phyloP scores from a whole-genome alignment of 306 rosid genomes.

The Corylus avellana region DNA sequence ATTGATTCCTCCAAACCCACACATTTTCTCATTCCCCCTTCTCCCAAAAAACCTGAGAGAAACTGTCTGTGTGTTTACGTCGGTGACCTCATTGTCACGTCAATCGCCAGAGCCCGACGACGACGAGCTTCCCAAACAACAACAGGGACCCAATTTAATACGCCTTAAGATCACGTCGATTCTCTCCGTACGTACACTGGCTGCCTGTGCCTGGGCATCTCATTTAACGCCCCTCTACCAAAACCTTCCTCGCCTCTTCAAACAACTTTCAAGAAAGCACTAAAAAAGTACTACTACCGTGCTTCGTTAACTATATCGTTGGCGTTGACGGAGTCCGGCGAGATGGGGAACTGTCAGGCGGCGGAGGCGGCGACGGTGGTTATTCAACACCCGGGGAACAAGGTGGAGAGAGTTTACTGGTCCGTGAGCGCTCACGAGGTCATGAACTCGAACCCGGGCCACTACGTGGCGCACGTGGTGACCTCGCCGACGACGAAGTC shows the following conservation, averaged over 20 bases:
- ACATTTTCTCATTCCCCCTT: not conserved
- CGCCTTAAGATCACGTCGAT: not conserved
- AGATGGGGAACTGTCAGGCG: constrained; percentile 94
- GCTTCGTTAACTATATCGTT: not conserved
- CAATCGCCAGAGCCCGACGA: too few species aligned
- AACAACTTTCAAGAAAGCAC: too few species aligned
- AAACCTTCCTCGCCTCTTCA: too few species aligned
- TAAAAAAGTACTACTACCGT: not conserved
- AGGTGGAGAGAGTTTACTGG: constrained; percentile 76
- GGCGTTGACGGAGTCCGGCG: not conserved
- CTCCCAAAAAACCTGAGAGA: not conserved
- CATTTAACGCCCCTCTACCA: not conserved
- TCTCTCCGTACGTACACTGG: not conserved
- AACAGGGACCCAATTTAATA: too few species aligned
- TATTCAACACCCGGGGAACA: constrained; percentile 71
- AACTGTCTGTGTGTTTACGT: not conserved
- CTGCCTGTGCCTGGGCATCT: not conserved
- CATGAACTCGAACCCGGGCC: constrained; percentile 80
- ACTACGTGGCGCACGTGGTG: constrained; percentile 72
- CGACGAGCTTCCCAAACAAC: too few species aligned
- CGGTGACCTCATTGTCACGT: not conserved
- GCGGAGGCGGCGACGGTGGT: constrained; percentile 89
- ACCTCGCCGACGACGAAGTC: constrained; percentile 49
- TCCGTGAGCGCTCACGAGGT: constrained; percentile 72
- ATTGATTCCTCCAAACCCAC: constrained; percentile 12